Conservation (phyloP, 2,329 filamentous ascomycete species). For the Apiospora pterosperma region DNA sequence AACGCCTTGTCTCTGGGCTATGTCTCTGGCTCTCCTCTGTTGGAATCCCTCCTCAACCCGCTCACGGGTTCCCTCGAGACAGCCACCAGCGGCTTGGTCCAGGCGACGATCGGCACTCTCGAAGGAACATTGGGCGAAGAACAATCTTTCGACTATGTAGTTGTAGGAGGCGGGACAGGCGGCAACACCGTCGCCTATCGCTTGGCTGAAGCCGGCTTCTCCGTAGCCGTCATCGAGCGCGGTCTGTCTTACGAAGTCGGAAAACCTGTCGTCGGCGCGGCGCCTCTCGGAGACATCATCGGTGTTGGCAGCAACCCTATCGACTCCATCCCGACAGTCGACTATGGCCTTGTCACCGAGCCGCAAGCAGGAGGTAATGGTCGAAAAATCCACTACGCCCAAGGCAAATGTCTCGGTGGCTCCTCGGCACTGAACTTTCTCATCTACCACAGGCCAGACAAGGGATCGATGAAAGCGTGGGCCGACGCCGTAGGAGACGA, state of each 20-base stretch:
- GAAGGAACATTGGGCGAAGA: neutral
- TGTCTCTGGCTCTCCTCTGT: neutral
- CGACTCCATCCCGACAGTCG: conserved; percentile 13
- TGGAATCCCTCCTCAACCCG: neutral
- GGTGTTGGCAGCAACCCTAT: conserved; percentile 11
- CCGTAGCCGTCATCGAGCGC: conserved; percentile 36
- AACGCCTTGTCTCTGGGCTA: neutral
- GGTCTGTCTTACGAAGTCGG: conserved; percentile 31
- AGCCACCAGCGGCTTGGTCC: neutral
- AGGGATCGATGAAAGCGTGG: conserved; percentile 20
- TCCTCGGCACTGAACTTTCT: conserved; percentile 27
- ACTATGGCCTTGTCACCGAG: conserved; percentile 22
- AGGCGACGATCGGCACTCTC: neutral
- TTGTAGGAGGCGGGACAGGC: conserved; percentile 36
- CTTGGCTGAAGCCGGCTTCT: conserved; percentile 20
- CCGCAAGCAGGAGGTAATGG: conserved; percentile 13
- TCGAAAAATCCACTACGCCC: conserved; percentile 21
- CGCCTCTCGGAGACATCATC: conserved; percentile 17
- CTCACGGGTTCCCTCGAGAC: neutral
- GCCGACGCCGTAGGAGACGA: conserved; percentile 21
- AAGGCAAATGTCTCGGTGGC: conserved; percentile 27
- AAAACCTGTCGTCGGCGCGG: conserved; percentile 12
- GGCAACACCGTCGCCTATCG: conserved; percentile 32
- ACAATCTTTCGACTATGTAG: conserved; percentile 13
- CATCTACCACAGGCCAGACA: conserved; percentile 24